Evolutionary conservation across 345 rosid species (phyloP).

Genomic region (Populus tremula): DNA sequence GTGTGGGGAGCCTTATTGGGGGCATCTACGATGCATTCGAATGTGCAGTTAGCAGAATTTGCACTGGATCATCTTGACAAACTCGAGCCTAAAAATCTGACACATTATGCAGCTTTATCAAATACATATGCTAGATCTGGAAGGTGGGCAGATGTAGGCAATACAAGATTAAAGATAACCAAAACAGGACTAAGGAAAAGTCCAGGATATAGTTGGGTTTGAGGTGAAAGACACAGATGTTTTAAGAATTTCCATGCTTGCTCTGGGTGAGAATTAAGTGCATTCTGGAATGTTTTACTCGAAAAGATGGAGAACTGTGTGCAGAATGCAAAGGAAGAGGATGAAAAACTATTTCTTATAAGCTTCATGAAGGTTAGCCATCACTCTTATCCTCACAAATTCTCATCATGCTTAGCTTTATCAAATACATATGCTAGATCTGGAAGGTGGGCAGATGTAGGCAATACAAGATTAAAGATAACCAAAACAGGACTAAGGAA

Average conservation of each 20-base stretch:
- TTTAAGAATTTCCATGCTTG: conserved; percentile 5
- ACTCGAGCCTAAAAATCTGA: conserved; percentile 53
- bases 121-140: conserved; percentile 37
- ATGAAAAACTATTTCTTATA: too few species aligned
- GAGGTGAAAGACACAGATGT: conserved; percentile 8
- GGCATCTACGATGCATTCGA: conserved; percentile 52
- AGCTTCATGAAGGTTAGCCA: too few species aligned
- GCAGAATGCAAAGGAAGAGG: too few species aligned
- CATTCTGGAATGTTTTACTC: too few species aligned
- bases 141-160: conserved; percentile 42
- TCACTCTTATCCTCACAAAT: too few species aligned
- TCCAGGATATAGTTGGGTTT: conserved; percentile 60
- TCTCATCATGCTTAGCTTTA: conserved; percentile 8
- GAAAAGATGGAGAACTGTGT: too few species aligned
- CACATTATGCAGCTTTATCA: conserved; percentile 40
- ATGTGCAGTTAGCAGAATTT: conserved; percentile 46
- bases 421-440: conserved; percentile 40
- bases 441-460: conserved; percentile 41
- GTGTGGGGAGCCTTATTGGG: conserved; percentile 63
- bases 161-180: conserved; percentile 32
- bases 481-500: conserved; percentile 35
- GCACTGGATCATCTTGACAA: conserved; percentile 44
- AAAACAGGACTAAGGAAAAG: conserved; percentile 32
- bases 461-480: conserved; percentile 31
- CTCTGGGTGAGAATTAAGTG: conserved; percentile 2